A percentile compares a stretch with the other conserved stretches of the same genome.
phyloP scores from a whole-genome alignment of 2,329 filamentous ascomycete species.

The Tolypocladium tundrense region DNA sequence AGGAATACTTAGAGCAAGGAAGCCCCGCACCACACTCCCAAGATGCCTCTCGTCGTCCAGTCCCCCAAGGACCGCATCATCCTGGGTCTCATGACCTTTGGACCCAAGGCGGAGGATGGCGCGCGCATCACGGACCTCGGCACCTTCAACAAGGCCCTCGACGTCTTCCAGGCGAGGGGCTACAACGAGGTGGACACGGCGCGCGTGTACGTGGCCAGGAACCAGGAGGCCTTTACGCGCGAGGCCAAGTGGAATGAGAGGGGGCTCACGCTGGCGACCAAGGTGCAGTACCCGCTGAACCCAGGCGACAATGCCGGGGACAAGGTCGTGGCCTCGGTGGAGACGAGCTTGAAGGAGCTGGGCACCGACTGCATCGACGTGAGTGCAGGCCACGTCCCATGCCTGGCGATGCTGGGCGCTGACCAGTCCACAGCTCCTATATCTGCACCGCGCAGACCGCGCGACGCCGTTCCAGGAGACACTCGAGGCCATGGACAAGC shows the following conservation, averaged over 20 bases:
- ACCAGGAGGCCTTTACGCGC: slow-evolving; percentile 70
- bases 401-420: neutral
- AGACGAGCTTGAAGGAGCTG: slow-evolving; percentile 60
- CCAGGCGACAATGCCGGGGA: slow-evolving; percentile 52
- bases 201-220: slow-evolving; percentile 57
- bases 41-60: slow-evolving; percentile 36
- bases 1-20: neutral
- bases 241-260: slow-evolving; percentile 70
- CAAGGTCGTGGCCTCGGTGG: slow-evolving; percentile 53
- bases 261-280: slow-evolving; percentile 69
- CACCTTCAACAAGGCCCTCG: slow-evolving; percentile 62
- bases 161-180: slow-evolving; percentile 66
- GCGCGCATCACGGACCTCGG: slow-evolving; percentile 59
- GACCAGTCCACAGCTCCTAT: slow-evolving; percentile 22
- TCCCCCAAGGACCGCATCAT: slow-evolving; percentile 56
- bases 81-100: slow-evolving; percentile 81
- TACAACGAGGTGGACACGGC: slow-evolving; percentile 85
- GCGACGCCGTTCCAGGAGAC: slow-evolving; percentile 70
- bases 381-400: slow-evolving; percentile 13
- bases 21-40: slow-evolving; percentile 6
- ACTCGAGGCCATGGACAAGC: slow-evolving; percentile 63
- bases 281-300: slow-evolving; percentile 52
- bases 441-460: slow-evolving; percentile 38
- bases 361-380: slow-evolving; percentile 63
- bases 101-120: slow-evolving; percentile 48